Percentiles rank a stretch among this genome's conserved stretches.
These are phyloP conservation scores for Mucor piriformis DNA, from an alignment of 371 early-diverging fungal species.

Conservation along the genomic window DNA sequence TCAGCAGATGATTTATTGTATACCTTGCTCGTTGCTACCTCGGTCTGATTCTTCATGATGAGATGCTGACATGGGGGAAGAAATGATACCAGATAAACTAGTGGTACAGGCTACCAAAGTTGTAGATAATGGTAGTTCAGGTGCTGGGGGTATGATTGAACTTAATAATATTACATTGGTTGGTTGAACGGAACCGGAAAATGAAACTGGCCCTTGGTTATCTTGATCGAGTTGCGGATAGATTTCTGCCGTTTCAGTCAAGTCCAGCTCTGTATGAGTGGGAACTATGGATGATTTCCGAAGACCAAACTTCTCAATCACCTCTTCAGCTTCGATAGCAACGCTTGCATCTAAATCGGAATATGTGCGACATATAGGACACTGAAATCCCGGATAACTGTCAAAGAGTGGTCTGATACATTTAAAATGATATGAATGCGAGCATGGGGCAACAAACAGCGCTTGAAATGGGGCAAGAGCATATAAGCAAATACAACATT, in stretches of 20 bases:
- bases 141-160: constrained; percentile 2
- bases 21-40: not conserved
- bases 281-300: constrained; percentile 5
- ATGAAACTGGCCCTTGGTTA: not conserved
- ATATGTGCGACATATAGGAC: constrained; percentile 93
- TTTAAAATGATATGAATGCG: constrained; percentile 94
- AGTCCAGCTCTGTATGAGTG: not conserved
- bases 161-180: constrained; percentile 5
- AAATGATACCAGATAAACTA: constrained; percentile 24
- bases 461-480: constrained; percentile 90
- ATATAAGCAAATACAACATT: constrained; percentile 96
- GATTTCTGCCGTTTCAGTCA: not conserved
- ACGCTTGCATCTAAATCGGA: constrained; percentile 91
- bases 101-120: constrained; percentile 25
- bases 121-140: constrained; percentile 23
- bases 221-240: not conserved
- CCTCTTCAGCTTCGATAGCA: constrained; percentile 70
- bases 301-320: constrained; percentile 35
- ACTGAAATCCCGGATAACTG: constrained; percentile 81
- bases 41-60: not conserved
- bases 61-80: constrained; percentile 8
- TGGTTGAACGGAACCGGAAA: constrained; percentile 5
- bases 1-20: not conserved
- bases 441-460: constrained; percentile 93
- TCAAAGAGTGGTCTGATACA: constrained; percentile 83